A percentile compares a stretch with the other conserved stretches of the same genome.
These are phyloP conservation scores for Beauveria rudraprayagi DNA, from an alignment of 2,329 filamentous ascomycete genomes.

Conservation along the genomic window DNA sequence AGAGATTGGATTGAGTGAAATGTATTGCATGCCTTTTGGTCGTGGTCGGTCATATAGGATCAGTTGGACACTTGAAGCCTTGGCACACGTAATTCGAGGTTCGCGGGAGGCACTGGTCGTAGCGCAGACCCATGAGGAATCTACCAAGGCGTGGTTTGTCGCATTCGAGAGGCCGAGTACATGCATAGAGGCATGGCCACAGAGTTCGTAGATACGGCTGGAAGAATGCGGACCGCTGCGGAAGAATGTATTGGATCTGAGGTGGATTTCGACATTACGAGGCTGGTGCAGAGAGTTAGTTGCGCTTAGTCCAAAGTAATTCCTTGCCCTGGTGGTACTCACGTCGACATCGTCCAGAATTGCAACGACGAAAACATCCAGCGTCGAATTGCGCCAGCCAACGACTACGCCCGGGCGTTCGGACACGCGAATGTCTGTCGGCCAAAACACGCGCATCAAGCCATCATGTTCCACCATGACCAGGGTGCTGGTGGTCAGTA, in stretches of 20 bases:
- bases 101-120: constrained; percentile 43
- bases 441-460: constrained; percentile 98
- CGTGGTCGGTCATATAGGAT: constrained; percentile 83
- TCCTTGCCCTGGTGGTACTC: constrained; percentile 23
- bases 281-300: constrained; percentile 40
- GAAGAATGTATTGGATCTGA: constrained; percentile 76
- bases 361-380: constrained; percentile 84
- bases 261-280: constrained; percentile 76
- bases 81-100: constrained; percentile 68
- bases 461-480: constrained; percentile 72
- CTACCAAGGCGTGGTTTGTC: constrained; percentile 38
- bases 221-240: constrained; percentile 75
- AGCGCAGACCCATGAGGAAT: constrained; percentile 62
- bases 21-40: constrained; percentile 88
- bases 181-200: constrained; percentile 73
- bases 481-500: constrained; percentile 18
- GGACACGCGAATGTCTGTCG: constrained; percentile 69
- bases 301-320: neutral
- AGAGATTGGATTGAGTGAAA: constrained; percentile 83
- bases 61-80: constrained; percentile 70
- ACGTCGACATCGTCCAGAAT: constrained; percentile 89
- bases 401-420: constrained; percentile 77
- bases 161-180: constrained; percentile 79
- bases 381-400: constrained; percentile 87
- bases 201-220: constrained; percentile 72